Evolutionary conservation across 2,329 filamentous ascomycete genomes (phyloP).

Genomic region (Fusarium guadeloupense): DNA sequence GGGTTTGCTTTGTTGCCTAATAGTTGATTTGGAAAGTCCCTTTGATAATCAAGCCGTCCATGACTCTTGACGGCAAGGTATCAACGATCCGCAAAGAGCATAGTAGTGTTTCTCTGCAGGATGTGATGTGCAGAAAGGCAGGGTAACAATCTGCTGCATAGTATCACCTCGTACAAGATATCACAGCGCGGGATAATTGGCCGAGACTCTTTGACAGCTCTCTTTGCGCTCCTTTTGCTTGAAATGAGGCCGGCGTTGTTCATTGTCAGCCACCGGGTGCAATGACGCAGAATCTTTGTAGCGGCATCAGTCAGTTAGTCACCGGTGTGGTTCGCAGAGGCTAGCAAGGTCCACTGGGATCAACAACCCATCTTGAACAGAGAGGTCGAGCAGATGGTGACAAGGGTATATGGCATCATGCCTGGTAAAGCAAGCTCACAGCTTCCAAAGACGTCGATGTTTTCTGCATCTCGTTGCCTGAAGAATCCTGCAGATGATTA

Average conservation of each 20-base stretch:
- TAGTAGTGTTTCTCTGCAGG: constrained; percentile 20
- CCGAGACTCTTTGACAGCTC: not conserved
- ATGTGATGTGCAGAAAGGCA: constrained; percentile 29
- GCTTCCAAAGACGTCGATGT: not conserved
- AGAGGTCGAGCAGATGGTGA: not conserved
- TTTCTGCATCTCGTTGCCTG: no score
- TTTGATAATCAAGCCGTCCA: constrained; percentile 9
- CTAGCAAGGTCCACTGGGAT: constrained; percentile 5
- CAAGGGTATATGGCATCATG: no score
- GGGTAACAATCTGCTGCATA: no score
- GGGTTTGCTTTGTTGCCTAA: not conserved
- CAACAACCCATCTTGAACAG: constrained; percentile 10
- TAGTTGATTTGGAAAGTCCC: constrained; percentile 27
- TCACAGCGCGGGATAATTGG: not conserved
- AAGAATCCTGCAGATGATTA: no score
- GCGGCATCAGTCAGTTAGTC: constrained; percentile 14
- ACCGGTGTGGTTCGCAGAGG: constrained; percentile 1
- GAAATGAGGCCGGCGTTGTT: constrained; percentile 26
- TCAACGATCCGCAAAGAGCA: constrained; percentile 18
- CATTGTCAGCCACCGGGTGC: constrained; percentile 24
- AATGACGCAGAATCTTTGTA: constrained; percentile 29
- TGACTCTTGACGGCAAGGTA: constrained; percentile 35
- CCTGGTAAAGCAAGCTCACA: no score
- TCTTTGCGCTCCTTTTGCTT: constrained; percentile 2
- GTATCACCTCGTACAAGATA: constrained; percentile 14